These are phyloP conservation scores for Zopfia rhizophila DNA, from an alignment of 2,329 filamentous ascomycete species.

Conservation along the genomic window DNA sequence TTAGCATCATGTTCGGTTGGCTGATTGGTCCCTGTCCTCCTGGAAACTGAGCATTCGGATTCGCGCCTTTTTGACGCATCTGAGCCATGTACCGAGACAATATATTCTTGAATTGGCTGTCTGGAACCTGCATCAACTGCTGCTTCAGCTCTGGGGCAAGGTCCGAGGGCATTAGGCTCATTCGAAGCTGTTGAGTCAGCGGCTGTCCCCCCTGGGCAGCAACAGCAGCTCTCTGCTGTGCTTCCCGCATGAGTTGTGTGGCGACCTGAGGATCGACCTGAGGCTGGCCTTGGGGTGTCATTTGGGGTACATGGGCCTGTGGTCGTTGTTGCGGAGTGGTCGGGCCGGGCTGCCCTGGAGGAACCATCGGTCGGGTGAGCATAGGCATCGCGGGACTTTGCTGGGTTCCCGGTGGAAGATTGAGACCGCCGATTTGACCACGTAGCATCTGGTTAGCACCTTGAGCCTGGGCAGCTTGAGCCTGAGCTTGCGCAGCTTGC, in stretches of 20 bases:
- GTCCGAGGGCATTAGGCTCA: slow-evolving; percentile 44
- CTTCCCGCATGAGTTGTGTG: slow-evolving; percentile 44
- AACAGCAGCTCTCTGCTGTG: slow-evolving; percentile 44
- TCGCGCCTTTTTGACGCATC: slow-evolving; percentile 32
- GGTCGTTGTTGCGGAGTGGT: slow-evolving; percentile 48
- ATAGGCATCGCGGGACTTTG: slow-evolving; percentile 61
- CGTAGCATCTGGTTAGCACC: slow-evolving; percentile 48
- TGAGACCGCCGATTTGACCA: slow-evolving; percentile 59
- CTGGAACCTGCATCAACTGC: slow-evolving; percentile 48
- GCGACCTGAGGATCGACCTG: slow-evolving; percentile 41
- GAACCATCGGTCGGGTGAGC: slow-evolving; percentile 60
- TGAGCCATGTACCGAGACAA: slow-evolving; percentile 36
- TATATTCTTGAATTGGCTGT: slow-evolving; percentile 44
- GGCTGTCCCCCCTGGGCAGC: slow-evolving; percentile 39
- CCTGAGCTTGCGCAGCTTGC: slow-evolving; percentile 49
- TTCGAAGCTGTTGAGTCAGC: slow-evolving; percentile 44
- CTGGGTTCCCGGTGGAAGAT: slow-evolving; percentile 51
- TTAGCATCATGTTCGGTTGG: slow-evolving; percentile 45
- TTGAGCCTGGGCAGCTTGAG: slow-evolving; percentile 56
- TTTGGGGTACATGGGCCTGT: slow-evolving; percentile 47
- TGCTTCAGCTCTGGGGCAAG: slow-evolving; percentile 41
- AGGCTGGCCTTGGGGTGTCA: slow-evolving; percentile 42
- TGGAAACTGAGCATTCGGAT: slow-evolving; percentile 34
- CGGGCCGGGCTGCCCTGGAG: slow-evolving; percentile 55
- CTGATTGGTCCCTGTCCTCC: slow-evolving; percentile 31